Evolutionary conservation across 2,329 filamentous ascomycete species (phyloP).

Genomic region (Daldinia sp.): DNA sequence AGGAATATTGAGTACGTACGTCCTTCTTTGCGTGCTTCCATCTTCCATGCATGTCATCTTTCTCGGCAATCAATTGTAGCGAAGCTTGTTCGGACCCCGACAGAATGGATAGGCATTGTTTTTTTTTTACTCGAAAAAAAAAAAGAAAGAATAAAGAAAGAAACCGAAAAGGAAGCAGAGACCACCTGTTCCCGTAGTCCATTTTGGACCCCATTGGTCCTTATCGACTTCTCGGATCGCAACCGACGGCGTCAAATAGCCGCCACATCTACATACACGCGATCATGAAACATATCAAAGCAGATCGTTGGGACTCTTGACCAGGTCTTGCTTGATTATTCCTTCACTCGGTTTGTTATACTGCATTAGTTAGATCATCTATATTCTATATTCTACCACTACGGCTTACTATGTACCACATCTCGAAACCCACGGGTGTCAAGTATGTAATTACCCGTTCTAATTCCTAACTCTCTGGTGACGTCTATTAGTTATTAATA

Average conservation of each 20-base stretch:
- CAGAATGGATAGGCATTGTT: constrained; percentile 3
- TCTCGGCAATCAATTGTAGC: constrained; percentile 27
- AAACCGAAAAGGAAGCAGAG: no score
- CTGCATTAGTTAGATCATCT: constrained; percentile 22
- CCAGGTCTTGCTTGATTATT: constrained; percentile 7
- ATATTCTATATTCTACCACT: constrained; percentile 18
- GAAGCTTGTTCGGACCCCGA: constrained; percentile 28
- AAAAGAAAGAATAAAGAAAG: no score
- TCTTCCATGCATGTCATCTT: constrained; percentile 38
- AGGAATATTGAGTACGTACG: background rate
- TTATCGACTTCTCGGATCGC: constrained; percentile 29
- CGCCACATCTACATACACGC: constrained; percentile 34
- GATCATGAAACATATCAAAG: constrained; percentile 35
- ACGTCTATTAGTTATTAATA: constrained; percentile 39
- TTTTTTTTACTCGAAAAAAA: background rate
- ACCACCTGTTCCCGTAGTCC: constrained; percentile 24
- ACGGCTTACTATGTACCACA: constrained; percentile 24
- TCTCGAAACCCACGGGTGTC: background rate
- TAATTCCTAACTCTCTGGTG: constrained; percentile 25
- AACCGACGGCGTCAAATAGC: constrained; percentile 33
- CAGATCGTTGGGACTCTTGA: constrained; percentile 18
- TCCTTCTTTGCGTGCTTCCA: constrained; percentile 29
- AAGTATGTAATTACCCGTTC: constrained; percentile 13
- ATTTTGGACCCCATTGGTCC: constrained; percentile 32
- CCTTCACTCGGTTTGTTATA: constrained; percentile 1